Evolutionary conservation across 2,329 filamentous ascomycete genomes (phyloP).

Genomic region (Calonectria henricotiae): DNA sequence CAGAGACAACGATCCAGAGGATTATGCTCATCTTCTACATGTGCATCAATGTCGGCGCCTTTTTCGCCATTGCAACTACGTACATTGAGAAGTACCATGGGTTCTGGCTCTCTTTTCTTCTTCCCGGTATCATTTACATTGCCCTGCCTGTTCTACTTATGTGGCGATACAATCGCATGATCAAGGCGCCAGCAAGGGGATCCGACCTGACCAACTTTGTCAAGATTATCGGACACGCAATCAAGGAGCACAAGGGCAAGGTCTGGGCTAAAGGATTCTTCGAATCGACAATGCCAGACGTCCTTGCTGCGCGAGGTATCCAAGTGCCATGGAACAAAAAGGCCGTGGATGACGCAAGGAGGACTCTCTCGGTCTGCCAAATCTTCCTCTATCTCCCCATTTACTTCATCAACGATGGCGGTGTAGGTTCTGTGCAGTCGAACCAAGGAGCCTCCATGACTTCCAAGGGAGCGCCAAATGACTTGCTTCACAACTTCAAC

Average conservation of each 20-base stretch:
- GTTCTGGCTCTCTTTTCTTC: conserved; percentile 64
- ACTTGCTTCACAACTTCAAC: conserved; percentile 74
- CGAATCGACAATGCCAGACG: conserved; percentile 74
- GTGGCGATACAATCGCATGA: conserved; percentile 72
- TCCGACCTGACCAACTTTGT: conserved; percentile 76
- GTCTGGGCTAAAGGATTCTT: conserved; percentile 66
- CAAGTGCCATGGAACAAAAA: conserved; percentile 74
- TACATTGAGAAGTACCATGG: conserved; percentile 70
- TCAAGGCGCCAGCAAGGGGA: conserved; percentile 73
- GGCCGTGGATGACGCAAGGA: conserved; percentile 77
- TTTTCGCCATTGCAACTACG: conserved; percentile 68
- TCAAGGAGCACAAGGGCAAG: conserved; percentile 53
- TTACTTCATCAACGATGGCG: conserved; percentile 61
- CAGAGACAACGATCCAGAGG: conserved; percentile 75
- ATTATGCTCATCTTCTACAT: conserved; percentile 79
- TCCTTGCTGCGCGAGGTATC: conserved; percentile 64
- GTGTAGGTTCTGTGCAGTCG: conserved; percentile 54
- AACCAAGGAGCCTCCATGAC: conserved; percentile 60
- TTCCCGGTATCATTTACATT: conserved; percentile 69
- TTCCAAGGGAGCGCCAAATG: conserved; percentile 71
- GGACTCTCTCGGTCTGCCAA: conserved; percentile 63
- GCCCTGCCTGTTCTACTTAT: conserved; percentile 73
- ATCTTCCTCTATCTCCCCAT: conserved; percentile 63
- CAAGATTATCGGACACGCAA: conserved; percentile 41
- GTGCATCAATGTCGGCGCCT: conserved; percentile 70